Evolutionary conservation across 75 land plant genomes (phyloP).

Genomic region (Picea glauca): DNA sequence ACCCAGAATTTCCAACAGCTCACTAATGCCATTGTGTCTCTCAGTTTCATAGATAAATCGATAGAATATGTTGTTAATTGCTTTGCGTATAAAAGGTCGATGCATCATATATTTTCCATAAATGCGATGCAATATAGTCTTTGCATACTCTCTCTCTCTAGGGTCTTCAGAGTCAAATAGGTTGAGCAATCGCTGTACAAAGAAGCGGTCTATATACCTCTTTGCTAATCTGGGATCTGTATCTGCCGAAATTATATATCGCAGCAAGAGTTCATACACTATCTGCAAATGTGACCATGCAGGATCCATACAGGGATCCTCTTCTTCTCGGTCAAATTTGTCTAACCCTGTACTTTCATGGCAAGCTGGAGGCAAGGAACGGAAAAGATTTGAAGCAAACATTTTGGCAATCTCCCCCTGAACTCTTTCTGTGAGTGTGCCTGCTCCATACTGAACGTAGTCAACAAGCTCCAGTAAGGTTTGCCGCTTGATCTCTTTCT

Average conservation of each 20-base stretch:
- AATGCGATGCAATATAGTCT: conserved; percentile 42
- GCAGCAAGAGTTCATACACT: conserved; percentile 25
- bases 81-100: conserved; percentile 42
- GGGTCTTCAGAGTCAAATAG: conserved; percentile 44
- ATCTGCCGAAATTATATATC: conserved; percentile 18
- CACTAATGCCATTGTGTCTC: conserved; percentile 34
- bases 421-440: conserved; percentile 19
- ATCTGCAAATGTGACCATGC: conserved; percentile 34
- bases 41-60: conserved; percentile 29
- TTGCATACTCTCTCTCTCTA: conserved; percentile 34
- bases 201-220: conserved; percentile 24
- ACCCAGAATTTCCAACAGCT: conserved; percentile 29
- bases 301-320: conserved; percentile 25
- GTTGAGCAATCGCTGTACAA: conserved; percentile 24
- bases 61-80: conserved; percentile 43
- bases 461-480: conserved; percentile 35
- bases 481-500: conserved; percentile 43
- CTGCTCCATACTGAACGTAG: conserved; percentile 22
- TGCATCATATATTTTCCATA: conserved; percentile 37
- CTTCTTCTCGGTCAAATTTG: conserved; percentile 26
- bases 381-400: conserved; percentile 26
- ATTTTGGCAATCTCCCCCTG: conserved; percentile 27
- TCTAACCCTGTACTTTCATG: conserved; percentile 12
- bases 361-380: conserved; percentile 18
- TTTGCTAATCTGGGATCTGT: conserved; percentile 30